Evolutionary conservation across 306 rosid genomes (phyloP).

Genomic region (Glycine latifolia): DNA sequence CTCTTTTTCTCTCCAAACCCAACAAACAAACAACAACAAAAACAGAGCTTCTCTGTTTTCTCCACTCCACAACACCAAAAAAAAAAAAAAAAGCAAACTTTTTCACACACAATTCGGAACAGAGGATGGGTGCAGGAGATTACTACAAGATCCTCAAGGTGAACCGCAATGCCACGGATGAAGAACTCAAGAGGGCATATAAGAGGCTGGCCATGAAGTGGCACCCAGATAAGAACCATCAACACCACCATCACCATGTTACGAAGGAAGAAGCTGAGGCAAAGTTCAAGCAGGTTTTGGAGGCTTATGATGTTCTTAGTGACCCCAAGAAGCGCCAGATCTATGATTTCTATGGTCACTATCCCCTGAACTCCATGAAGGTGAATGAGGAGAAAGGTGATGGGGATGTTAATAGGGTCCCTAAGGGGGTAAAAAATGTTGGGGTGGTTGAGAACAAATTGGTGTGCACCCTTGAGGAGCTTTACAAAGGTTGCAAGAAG

Average conservation of each 20-base stretch:
- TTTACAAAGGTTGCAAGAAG: conserved; percentile 65
- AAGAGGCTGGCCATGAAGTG: conserved; percentile 44
- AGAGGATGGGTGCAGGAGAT: conserved; percentile 31
- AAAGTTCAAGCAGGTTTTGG: conserved; percentile 45
- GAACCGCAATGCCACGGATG: conserved; percentile 31
- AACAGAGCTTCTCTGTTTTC: neutral
- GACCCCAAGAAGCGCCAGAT: conserved; percentile 49
- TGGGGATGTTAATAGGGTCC: conserved; percentile 15
- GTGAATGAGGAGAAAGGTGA: conserved; percentile 7
- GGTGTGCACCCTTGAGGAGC: conserved; percentile 67
- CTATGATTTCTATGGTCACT: conserved; percentile 41
- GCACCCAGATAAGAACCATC: conserved; percentile 49
- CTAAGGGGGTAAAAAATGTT: conserved; percentile 16
- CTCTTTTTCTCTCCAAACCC: neutral
- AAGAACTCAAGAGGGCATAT: conserved; percentile 46
- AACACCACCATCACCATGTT: neutral
- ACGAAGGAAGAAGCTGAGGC: conserved; percentile 48
- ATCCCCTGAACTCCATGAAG: neutral
- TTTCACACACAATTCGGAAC: neutral
- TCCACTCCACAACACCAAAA: neutral
- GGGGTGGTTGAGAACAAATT: conserved; percentile 57
- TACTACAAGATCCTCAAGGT: conserved; percentile 47
- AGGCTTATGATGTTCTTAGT: conserved; percentile 45
- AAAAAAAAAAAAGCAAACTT: neutral
- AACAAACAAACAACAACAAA: neutral